Base-by-base conservation (phyloP, 768 basidiomycete species). In the Rhodocollybia butyracea region DNA sequence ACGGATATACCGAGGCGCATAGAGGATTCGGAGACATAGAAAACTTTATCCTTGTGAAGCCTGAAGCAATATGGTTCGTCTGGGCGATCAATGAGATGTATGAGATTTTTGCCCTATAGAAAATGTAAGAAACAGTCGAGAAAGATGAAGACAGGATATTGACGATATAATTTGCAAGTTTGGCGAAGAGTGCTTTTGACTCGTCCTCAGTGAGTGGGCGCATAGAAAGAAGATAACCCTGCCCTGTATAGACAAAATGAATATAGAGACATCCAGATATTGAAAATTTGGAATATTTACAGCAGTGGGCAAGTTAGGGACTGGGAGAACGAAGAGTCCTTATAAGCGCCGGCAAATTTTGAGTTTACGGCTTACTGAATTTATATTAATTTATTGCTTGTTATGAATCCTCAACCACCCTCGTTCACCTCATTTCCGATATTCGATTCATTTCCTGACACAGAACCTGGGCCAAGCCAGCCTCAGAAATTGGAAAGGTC, bases 31-130 rank as follows among this genome's bases (percentile, higher is more conserved):
- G 97, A 95, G 54, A 94, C 94, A 78, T 98, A 98, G 78, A 86
- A 98, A 19, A 99, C 95, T 52, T 94, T 81, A 70, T 96, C 96
- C 64, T 84, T 91, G 66, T 98, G 94, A 32, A 98, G 72, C 58
- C 96, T 86, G 75, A 98, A 98, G 73, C 95, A 97, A 70, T 96
- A 89, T 13, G 92, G 86, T 64, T 97, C 95, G 67, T 97, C 95
- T 61, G 87, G 83, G 65, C 95, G 78, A 78, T 98, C 96, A 58
- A 98, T 91, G 59, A 98, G 81, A 67, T 97, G 92, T 29, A 98
- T 87, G 17, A 99, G 79, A 65, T 98, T 98, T 72, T 94, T 95
- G 58, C 97, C 97, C 93, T 95, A 66, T 19, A 50, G 47, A 47
- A 21, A n/a, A 30, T 47, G 27, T 34, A 21, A 24, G 34, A 3